Base-by-base conservation (phyloP, 371 early-diverging fungal genomes). In the Thermomucor indicae-seudaticae region DNA sequence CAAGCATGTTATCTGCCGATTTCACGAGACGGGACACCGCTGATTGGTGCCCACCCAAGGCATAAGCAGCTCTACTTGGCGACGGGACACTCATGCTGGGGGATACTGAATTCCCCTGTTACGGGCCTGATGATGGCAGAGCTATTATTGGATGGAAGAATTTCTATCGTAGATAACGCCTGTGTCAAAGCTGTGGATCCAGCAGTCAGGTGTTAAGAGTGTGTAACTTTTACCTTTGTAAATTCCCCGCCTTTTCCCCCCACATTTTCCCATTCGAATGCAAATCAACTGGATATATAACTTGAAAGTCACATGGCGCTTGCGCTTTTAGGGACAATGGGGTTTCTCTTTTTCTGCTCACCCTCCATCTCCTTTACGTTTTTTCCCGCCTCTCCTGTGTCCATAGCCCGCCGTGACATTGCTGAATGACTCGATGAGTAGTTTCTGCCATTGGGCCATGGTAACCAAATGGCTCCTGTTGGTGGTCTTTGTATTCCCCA, bases 81-180 rank as follows among this genome's bases (percentile, higher is more conserved):
- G 0, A 68, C 85, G 1, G 89, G 87, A 1, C 88, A 88, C 53
- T 70, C 74, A 2, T 81, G 79, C 51, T 88, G 89, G 89, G 89
- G 89, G 24, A 88, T 88, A 24, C 65, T 86, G 29, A 80, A 83
- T 49, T 77, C 81, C 0, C 84, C 89, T 10, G 79, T 77, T 2
- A 85, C 89, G 4, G 89, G 89, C 1, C 55, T 77, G 23, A 78
- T 80, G 28, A 60, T 88, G 4, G 72, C 86, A 6, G 86, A 88
- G 55, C 62, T 85, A 34, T 43, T 87, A 27, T 28, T 82, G 41
- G 61, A 73, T 38, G 80, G 72, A 23, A 35, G 55, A 34, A 62
- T 69, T 35, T 41, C 58, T 6, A 65, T 71, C 31, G 53, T 83
- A 8, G 70, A 72, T 47, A 19, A 24, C 4, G 25, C 31, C 6